Base-by-base conservation (phyloP, 2,329 filamentous ascomycete genomes). In the Calonectria montana region DNA sequence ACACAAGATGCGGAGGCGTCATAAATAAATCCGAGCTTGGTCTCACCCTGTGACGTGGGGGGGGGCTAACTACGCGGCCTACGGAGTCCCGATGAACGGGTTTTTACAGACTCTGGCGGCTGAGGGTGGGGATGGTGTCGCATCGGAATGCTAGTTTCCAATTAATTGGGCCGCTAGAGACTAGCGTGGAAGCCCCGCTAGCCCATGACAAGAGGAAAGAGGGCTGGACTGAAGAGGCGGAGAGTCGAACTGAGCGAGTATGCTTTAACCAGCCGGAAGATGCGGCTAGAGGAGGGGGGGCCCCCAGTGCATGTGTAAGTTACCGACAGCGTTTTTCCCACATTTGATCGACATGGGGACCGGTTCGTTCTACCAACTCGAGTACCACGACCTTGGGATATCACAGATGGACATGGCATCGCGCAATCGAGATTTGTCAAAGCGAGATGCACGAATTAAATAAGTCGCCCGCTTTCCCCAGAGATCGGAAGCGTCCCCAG, bases 391-490 rank as follows among this genome's bases (percentile, higher is more conserved):
- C 12, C 29, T 25, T 37, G 53, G 31, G 35, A 39, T 8, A 12
- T 39, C 10, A 25, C 21, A 8, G 13, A 35, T 39, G 37, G 21
- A 10, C 29, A 39, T 59, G 35, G 31, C 21, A 25, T 27, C 15
- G 23, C 4, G 10, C 25, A 43, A 31, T 29, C 13, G 16, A 27
- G 29, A 27, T 18, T 18, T 4, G 59, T 7, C 15, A 18, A 23
- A 23, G 18, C 13, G 13, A 25, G 23, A 50, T 15, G 5, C 23
- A 29, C 75, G 73, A 72, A 77, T 75, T 41, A 64, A 21, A 21
- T 2, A 18, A 2, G 10, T 2, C 43, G 16, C n/a, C 43, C 41
- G 12, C 5, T 7, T 68, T 62, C 67, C 63, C 69, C 68, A 31
- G 73, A 66, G 27, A 57, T 70, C 66, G 43, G 55, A 5, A 41